Base-by-base conservation (phyloP, 2,329 filamentous ascomycete genomes). In the Emydomyces testavorans region DNA sequence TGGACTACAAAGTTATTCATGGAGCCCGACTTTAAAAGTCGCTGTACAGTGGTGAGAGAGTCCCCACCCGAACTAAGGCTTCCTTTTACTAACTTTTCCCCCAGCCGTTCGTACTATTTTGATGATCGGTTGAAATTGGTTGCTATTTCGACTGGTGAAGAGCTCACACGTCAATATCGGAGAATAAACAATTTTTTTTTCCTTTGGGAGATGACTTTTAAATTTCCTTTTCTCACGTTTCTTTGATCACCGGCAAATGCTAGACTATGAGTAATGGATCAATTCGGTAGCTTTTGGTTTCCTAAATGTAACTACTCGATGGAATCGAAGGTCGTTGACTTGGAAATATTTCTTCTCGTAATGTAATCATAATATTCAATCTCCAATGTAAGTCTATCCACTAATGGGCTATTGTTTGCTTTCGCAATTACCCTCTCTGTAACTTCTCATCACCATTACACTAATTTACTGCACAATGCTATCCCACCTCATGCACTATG, bases 1-100 rank as follows among this genome's bases (percentile, higher is more conserved):
- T 98, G 60, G 92, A 98, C 79, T 92, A 93, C 81, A 96, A 95
- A 85, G 85, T 94, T 65, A 85, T 96, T 66, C 92, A 98, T 74
- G 78, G 78, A 58, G 79, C 76, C 56, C 73, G 78, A 61, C 69
- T 82, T 71, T 82, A 80, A 64, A 61, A 57, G 26, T 26, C 40
- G 18, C 23, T 46, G 34, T 37, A 46, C 43, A 38, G 38, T 36
- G 42, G 43, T 46, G 38, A 29, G 43, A 1, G 15, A 24, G 8
- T 29, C 15, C 13, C 31, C 42, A 26, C n/a, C 15, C 20, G 6
- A 45, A 36, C 31, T 20, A 26, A 13, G 42, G 16, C 18, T 15
- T 34, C 18, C 11, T 11, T 13, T 26, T 6, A 28, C 42, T 36
- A 31, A 43, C 6, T 4, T 28, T 29, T 10, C 20, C 3, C 15